Conservation (phyloP, 2,329 filamentous ascomycete species). For the Microsporum canis region DNA sequence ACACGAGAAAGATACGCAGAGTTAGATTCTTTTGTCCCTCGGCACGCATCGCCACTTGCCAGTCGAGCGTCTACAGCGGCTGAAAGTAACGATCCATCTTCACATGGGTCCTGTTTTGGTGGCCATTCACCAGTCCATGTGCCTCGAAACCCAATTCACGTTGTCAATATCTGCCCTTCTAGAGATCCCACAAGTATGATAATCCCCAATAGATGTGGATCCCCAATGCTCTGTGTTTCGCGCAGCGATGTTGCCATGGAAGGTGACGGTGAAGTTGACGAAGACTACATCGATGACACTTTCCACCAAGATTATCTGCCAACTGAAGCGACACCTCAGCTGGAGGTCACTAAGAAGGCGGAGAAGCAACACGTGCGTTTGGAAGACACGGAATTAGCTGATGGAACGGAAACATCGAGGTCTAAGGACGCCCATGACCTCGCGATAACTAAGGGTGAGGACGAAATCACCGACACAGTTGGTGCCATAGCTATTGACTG, state of each 20-base stretch:
- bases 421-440: background rate
- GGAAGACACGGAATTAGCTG: background rate
- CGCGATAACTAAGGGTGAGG: conserved; percentile 24
- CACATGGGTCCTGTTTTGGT: conserved; percentile 1
- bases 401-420: background rate
- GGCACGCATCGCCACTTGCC: background rate
- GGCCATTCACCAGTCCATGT: conserved; percentile 4
- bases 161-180: background rate
- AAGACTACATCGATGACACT: conserved; percentile 1
- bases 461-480: conserved; percentile 82
- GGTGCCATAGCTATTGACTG: conserved; percentile 88
- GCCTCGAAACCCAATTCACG: background rate
- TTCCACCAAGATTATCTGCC: background rate
- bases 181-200: background rate
- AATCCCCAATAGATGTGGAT: background rate
- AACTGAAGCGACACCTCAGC: background rate
- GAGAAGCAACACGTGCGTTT: background rate
- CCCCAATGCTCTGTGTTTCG: background rate
- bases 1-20: conserved; percentile 17
- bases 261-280: background rate
- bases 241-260: background rate
- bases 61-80: background rate
- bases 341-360: background rate
- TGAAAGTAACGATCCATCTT: conserved; percentile 2
- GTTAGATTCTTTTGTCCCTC: background rate